Evolutionary conservation across 2,329 filamentous ascomycete species (phyloP).

Genomic region (Fusarium aywerte): DNA sequence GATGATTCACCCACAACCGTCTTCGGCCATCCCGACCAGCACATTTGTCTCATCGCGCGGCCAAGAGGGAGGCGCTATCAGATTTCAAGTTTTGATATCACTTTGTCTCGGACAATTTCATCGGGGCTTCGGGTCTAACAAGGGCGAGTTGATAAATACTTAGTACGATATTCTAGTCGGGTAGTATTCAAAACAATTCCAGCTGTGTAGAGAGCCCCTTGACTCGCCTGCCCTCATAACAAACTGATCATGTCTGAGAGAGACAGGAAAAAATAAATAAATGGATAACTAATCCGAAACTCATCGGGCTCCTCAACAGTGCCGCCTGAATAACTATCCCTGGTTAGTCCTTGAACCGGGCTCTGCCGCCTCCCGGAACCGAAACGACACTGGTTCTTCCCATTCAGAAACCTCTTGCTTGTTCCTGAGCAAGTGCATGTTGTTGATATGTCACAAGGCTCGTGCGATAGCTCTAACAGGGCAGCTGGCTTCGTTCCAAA

Average conservation of each 20-base stretch:
- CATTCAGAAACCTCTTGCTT: slow-evolving; percentile 14
- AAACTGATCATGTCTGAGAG: not conserved
- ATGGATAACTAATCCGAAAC: slow-evolving; percentile 30
- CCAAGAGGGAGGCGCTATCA: not conserved
- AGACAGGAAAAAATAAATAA: slow-evolving; percentile 4
- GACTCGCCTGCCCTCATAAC: not conserved
- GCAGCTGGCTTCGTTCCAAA: slow-evolving; percentile 11
- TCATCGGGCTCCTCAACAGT: slow-evolving; percentile 26
- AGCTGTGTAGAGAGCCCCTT: slow-evolving; percentile 4
- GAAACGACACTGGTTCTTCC: slow-evolving; percentile 13
- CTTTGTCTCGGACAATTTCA: slow-evolving; percentile 28
- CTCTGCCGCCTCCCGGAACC: slow-evolving; percentile 23
- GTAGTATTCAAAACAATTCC: slow-evolving; percentile 19
- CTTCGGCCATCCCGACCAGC: slow-evolving; percentile 3
- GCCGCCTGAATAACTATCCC: not conserved
- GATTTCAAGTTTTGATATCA: slow-evolving; percentile 1
- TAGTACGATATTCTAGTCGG: not conserved
- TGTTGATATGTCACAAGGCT: slow-evolving; percentile 26
- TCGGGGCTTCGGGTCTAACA: slow-evolving; percentile 11
- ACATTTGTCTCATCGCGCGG: slow-evolving; percentile 6
- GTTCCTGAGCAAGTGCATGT: slow-evolving; percentile 29
- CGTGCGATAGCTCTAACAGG: not conserved
- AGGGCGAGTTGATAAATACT: slow-evolving; percentile 10
- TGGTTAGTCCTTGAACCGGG: slow-evolving; percentile 6
- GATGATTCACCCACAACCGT: not conserved